Base-by-base conservation (phyloP, 805 yeast species). In the Saturnispora silvae region DNA sequence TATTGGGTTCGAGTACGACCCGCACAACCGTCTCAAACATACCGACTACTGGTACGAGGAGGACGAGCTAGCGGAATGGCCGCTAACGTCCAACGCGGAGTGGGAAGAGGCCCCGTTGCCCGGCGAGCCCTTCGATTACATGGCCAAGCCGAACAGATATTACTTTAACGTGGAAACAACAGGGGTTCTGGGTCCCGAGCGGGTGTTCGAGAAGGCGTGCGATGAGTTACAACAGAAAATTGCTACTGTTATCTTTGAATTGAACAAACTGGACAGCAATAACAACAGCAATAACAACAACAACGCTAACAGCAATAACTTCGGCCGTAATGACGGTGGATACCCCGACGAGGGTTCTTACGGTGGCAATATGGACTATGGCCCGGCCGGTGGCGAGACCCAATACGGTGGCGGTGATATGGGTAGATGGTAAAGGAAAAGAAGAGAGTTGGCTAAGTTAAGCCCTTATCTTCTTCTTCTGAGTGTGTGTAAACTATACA, bases 1-100 rank as follows among this genome's bases (percentile, higher is more conserved):
- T 17, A 73, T 89, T 38, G 96, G 94, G 15, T 89, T 89, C 52
- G 98, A 89, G 59, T 89, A 89, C 54, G 98, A 89, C 53, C 98
- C 99, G n/a, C 89, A 95, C 94, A 92, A 92, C 62, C 92, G 89
- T 61, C 69, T 92, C 51, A 80, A 82, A 55, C 98, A 92, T 57
- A 92, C 98, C 0, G 95, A 86, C 50, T 83, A 73, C 54, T 92
- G 99, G 99, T 84, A 81, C 57, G 98, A 92, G 61, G 89, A 77
- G 44, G 81, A 77, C 54, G 81, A 83, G 24, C 84, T 75, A 28
- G 72, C 68, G 32, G 99, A 92, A 65, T 92, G 99, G 99, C 98
- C 99, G 26, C 70, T 70, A 45, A 72, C 84, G 29, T 72, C 73
- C 46, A 89, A 92, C 60, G 76, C 94, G 48, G 95, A 84, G 51